Evolutionary conservation across 2,329 filamentous ascomycete species (phyloP), one percentile per base, ranked within the genome.

Genomic region (Fusarium zealandicum): DNA sequence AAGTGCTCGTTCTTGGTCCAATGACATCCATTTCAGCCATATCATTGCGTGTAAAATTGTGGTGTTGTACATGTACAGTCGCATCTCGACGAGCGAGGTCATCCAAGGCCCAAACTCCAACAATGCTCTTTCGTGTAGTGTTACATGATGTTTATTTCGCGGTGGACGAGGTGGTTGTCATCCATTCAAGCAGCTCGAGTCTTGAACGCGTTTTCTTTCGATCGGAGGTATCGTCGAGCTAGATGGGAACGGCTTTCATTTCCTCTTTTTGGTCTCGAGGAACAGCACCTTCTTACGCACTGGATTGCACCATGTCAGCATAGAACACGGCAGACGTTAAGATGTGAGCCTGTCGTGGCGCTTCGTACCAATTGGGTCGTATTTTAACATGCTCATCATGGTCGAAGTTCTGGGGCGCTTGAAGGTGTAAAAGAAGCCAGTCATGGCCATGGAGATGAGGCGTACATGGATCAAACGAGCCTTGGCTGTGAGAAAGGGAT

Each of bases 381-480:
- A 99, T 81, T 99, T 99, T 68, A 99, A 80, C 92, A 99, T 95
- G 79, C 92, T 96, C 77, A 99, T 84, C 51, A 96, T 93, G 37
- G 89, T 82, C 59, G 92, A 83, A 25, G 85, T 83, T 66, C 95
- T 88, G 11, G 92, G 93, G 54, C 96, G 88, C 66, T 89, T 83
- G 75, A 96, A 87, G 47, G 92, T 96, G 76, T 93, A 93, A 82
- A 93, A 99, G 83, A 92, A 99, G 70, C 95, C 95, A 20, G 95
- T 99, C 89, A 96, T 89, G 73, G 95, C 95, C 95, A 99, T 99
- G 61, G 92, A 96, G 74, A 99, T 82, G 65, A 99, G 89, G 73
- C 95, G 93, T 75, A 97, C 93, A 72, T 90, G 85, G 73, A 99
- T 88, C 65, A 93, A 89, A 74, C 96, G 92, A 72, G 93, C 90